A percentile compares a stretch with the other conserved stretches of the same genome.
These are phyloP conservation scores for Hirsutella minnesotensis DNA, from an alignment of 2,329 filamentous ascomycete genomes.

Conservation along the genomic window DNA sequence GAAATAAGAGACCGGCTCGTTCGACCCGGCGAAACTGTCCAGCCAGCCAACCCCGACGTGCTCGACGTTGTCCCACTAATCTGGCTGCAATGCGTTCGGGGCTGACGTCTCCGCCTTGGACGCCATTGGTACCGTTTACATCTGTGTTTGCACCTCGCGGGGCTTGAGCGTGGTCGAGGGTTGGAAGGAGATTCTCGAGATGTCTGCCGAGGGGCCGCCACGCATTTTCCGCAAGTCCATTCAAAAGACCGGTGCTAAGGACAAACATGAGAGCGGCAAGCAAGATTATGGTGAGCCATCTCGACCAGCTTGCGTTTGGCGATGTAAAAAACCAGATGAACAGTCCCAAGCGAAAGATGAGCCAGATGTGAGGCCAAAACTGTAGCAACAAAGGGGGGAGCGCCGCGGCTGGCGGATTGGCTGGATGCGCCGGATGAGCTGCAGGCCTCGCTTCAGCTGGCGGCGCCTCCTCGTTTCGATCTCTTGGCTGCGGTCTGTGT, in stretches of 20 bases:
- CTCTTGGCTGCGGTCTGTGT: constrained; percentile 6
- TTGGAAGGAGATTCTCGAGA: constrained; percentile 46
- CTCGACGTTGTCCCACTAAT: constrained; percentile 30
- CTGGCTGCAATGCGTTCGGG: constrained; percentile 42
- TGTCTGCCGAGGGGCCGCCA: constrained; percentile 47
- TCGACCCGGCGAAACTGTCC: constrained; percentile 40
- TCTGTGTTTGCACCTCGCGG: constrained; percentile 7
- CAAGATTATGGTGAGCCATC: constrained; percentile 42
- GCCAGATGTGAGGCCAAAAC: constrained; percentile 51
- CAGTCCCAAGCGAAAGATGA: constrained; percentile 42
- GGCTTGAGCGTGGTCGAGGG: constrained; percentile 27
- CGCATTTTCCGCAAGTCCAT: constrained; percentile 39
- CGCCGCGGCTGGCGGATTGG: constrained; percentile 24
- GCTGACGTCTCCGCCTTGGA: constrained; percentile 21
- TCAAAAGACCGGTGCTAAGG: constrained; percentile 47
- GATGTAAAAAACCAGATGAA: constrained; percentile 57
- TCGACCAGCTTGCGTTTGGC: constrained; percentile 44
- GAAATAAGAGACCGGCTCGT: constrained; percentile 48
- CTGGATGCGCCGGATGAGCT: constrained; percentile 19
- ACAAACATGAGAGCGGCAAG: constrained; percentile 45
- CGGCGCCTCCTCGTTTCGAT: constrained; percentile 4
- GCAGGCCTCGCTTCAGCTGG: constrained; percentile 7
- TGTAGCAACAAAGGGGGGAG: constrained; percentile 20
- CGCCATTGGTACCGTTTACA: constrained; percentile 13
- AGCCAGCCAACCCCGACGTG: constrained; percentile 19